Conservation (phyloP, 208 protist genomes). For the Leishmania tarentolae region DNA sequence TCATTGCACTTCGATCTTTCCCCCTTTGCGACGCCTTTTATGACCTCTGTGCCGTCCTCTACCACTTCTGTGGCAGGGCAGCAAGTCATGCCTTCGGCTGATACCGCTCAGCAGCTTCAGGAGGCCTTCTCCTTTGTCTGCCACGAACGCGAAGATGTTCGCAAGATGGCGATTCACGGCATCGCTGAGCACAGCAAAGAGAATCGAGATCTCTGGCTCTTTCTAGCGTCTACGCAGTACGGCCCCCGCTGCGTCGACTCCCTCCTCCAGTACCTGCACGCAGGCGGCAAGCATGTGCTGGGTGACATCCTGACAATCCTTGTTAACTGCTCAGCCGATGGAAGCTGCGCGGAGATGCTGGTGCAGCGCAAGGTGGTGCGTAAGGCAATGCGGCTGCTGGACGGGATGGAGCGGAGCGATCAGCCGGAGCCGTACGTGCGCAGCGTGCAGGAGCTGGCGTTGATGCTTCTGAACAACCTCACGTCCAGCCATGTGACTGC, state of each 20-base stretch:
- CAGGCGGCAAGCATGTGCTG: constrained; percentile 41
- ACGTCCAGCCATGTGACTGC: constrained; percentile 76
- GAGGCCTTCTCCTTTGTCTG: constrained; percentile 74
- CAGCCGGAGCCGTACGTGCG: constrained; percentile 37
- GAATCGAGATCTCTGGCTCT: constrained; percentile 53
- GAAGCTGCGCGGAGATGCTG: constrained; percentile 69
- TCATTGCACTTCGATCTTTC: neutral
- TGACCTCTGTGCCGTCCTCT: neutral
- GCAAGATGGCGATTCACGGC: constrained; percentile 79
- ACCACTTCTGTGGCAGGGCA: neutral
- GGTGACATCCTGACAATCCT: constrained; percentile 82
- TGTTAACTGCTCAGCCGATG: constrained; percentile 82
- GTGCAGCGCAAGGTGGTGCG: constrained; percentile 64
- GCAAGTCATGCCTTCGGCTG: constrained; percentile 8
- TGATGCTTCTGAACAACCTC: constrained; percentile 89
- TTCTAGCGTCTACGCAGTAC: constrained; percentile 47
- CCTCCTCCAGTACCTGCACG: constrained; percentile 69
- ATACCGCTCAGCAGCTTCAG: constrained; percentile 40
- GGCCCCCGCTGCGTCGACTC: constrained; percentile 50
- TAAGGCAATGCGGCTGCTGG: constrained; percentile 80
- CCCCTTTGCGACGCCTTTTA: neutral
- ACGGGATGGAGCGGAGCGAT: constrained; percentile 56
- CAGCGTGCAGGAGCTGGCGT: constrained; percentile 71
- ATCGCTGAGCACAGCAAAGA: constrained; percentile 83
- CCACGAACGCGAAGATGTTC: constrained; percentile 79